Evolutionary conservation across 2,329 filamentous ascomycete genomes (phyloP), one percentile per base, ranked within the genome.

Genomic region (Cordyceps militaris): DNA sequence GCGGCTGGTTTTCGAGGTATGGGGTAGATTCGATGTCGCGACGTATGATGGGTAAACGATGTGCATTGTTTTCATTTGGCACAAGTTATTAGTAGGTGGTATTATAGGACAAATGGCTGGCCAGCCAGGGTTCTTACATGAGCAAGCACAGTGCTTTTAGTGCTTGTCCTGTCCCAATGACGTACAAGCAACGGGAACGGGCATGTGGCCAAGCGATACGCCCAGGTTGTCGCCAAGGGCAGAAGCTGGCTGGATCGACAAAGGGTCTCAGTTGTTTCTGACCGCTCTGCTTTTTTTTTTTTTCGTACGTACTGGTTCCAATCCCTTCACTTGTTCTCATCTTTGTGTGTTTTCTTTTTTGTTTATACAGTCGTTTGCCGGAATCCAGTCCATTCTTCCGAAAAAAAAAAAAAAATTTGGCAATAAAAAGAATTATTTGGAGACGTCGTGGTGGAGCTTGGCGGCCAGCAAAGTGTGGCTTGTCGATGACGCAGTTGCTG

Each of bases 401-500:
- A 34, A 26, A 16, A n/a, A 36, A 5, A 50, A 36, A 6, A 28
- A 40, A 8, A 40, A 19, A 40, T 19, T n/a, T 2, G 11, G 13
- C 5, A 43, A 24, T 24, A 49, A 11, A 26, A 26, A 28, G 9
- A 21, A 8, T 2, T 16, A n/a, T 10, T 19, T 9, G n/a, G 10
- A 38, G 14, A 30, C 19, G 10, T 51, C 23, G 38, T 28, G 21
- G 51, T 56, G 52, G 52, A 38, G 52, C 52, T 28, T 38, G 42
- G 52, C 24, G 5, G 14, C 26, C 47, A 21, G 44, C 32, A 56
- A 48, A 21, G 38, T 47, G 58, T 60, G 59, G 57, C 60, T 61
- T 65, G 63, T 70, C 68, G 66, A 71, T 71, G 69, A 71, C 69
- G 69, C 67, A 70, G 64, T 63, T 63, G 60, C 59, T 32, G 5